Evolutionary conservation across 2,329 filamentous ascomycete species (phyloP), one percentile per base, ranked within the genome.

Genomic region (Fusarium sp.): DNA sequence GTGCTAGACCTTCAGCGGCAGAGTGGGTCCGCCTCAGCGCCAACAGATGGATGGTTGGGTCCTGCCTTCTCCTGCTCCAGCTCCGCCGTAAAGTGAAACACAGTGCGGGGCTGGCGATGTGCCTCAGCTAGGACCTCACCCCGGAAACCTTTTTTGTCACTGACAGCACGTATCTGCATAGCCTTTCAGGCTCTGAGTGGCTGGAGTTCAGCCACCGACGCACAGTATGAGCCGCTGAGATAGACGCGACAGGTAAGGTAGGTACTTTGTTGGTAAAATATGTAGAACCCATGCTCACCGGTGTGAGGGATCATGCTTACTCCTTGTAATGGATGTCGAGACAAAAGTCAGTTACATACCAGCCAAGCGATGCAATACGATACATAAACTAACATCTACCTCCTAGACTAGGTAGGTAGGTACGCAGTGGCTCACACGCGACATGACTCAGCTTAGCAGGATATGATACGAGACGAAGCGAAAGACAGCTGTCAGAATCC

Each of bases 41-140:
- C 57, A 67, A 65, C 49, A 41, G 66, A 56, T 47, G 45, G 66
- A 56, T 47, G 50, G 55, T 28, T 55, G 55, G 50, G 45, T 40
- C 47, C 54, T 46, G 16, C 41, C 41, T n/a, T 15, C 41, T 28
- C 41, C 38, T 41, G 38, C 18, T 15, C 38, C 23, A 28, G 33
- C 33, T 50, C 47, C 47, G 47, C 40, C 67, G 58, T 42, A 52
- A 62, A 41, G 57, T 70, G 62, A 70, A 70, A 70, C 67, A 70
- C 67, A 70, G 67, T 69, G 66, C 66, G 66, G 62, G 46, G 55
- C 65, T 33, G 33, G n/a, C 49, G 23, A 42, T 41, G 26, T 52
- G 38, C 28, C 37, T 47, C 42, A 33, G 31, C 51, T 53, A 37
- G 34, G 36, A 9, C 60, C 51, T 62, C 61, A 40, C 41, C 50